Evolutionary conservation across 257 asterid genomes (phyloP).

Genomic region (Ophiorrhiza pumila): DNA sequence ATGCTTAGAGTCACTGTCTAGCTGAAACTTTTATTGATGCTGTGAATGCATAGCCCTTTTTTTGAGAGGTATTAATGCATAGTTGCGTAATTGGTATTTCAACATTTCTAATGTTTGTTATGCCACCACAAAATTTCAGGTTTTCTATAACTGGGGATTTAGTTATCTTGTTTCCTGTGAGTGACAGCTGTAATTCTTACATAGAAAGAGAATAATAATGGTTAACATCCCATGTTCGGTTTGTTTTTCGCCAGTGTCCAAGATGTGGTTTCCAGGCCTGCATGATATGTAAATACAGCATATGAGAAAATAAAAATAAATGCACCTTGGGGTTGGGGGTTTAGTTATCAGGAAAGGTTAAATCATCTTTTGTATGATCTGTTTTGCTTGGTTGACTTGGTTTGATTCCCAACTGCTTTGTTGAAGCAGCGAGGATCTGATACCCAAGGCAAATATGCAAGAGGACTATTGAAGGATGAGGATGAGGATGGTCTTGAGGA

Average conservation of each 20-base stretch:
- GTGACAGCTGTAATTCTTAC: neutral
- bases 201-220: neutral
- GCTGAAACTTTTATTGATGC: neutral
- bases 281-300: neutral
- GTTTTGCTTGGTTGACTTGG: neutral
- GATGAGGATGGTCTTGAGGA: slow-evolving; percentile 19
- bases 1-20: too few relatives aligned
- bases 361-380: neutral
- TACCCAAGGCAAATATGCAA: slow-evolving; percentile 12
- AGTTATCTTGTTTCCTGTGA: neutral
- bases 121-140: neutral
- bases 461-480: neutral
- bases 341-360: neutral
- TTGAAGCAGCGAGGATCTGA: slow-evolving; percentile 12
- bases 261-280: neutral
- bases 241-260: neutral
- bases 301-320: neutral
- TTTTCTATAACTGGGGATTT: neutral
- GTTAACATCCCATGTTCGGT: neutral
- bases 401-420: neutral
- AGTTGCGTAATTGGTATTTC: neutral
- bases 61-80: too few relatives aligned
- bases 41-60: too few relatives aligned
- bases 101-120: neutral
- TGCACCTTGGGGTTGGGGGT: neutral